Evolutionary conservation across 169 alveolate species (phyloP).

Genomic region (Amoebophrya sp.): DNA sequence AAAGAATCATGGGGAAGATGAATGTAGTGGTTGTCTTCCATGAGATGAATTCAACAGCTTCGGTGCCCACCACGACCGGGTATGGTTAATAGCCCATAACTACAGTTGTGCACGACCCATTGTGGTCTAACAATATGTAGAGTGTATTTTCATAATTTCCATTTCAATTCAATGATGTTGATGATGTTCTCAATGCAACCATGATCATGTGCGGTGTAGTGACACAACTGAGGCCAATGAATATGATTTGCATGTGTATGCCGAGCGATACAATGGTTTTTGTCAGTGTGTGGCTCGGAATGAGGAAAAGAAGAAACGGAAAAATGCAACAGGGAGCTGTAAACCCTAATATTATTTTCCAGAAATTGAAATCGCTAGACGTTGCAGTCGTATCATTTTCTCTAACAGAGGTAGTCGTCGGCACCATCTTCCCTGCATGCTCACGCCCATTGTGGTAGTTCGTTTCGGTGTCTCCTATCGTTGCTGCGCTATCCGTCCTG

Average conservation of each 20-base stretch:
- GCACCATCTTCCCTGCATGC: too few species aligned
- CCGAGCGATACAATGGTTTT: background rate
- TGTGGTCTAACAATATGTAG: background rate
- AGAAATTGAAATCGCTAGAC: too few species aligned
- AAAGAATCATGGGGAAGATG: background rate
- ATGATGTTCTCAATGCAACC: background rate
- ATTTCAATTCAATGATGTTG: background rate
- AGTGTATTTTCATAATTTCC: background rate
- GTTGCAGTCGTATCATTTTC: too few species aligned
- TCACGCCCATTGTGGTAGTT: too few species aligned
- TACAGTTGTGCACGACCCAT: background rate
- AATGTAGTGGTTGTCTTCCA: background rate
- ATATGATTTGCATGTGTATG: background rate
- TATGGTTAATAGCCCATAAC: background rate
- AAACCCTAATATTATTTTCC: too few species aligned
- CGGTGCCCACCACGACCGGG: background rate
- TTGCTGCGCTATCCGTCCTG: too few species aligned
- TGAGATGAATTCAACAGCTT: background rate
- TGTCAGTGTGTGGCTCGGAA: too few species aligned
- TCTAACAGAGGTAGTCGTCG: too few species aligned
- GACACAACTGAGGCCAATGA: slow-evolving; percentile 13
- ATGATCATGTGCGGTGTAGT: slow-evolving; percentile 9
- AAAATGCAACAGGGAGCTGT: too few species aligned
- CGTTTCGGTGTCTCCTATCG: too few species aligned
- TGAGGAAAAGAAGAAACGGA: too few species aligned